Base-by-base conservation (phyloP, 768 basidiomycete species). In the Paxillus involutus region DNA sequence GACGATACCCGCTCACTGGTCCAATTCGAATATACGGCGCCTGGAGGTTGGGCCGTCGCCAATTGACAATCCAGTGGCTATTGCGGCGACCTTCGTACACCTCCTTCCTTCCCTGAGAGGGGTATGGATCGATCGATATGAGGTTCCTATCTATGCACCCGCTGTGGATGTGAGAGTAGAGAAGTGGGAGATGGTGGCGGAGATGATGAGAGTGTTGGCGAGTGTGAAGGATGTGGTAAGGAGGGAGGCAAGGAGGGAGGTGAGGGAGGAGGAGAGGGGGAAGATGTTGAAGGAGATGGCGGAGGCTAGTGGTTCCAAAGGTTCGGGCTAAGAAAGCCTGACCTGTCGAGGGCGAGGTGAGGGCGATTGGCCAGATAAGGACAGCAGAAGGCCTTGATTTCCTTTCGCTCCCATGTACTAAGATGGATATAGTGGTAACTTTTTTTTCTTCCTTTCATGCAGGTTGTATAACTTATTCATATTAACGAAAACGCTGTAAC, bases 1-100 rank as follows among this genome's bases (percentile, higher is more conserved):
- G 44, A 14, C 24, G 33, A n/a, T 50, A 14, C 47, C 26, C n/a
- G 17, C 17, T 2, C 10, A 48, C 4, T 48, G 51, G 55, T 16
- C 47, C 1, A 56, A 48, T 29, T 6, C 30, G 16, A 44, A 52
- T 11, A 33, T 52, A 7, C 4, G 16, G 9, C 29, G 29, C 13
- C 35, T 57, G 2, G 42, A 52, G 12, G 35, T 49, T 4, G 55
- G 51, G 5, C 51, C 41, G 5, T 57, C 51, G 12, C 26, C 47
- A 13, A 48, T 51, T 13, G 46, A 37, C 1, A 26, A 30, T 24
- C 36, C 53, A 2, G 48, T 50, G 4, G 17, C 24, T 9, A 43
- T 45, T 24, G 48, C 43, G 2, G 35, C 37, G 7, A 26, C 42
- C 11, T 33, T 49, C 17, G 5, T 49, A 40, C 44, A 30, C 41